phyloP scores from a whole-genome alignment of 805 yeast species.

The Candida awuae region DNA sequence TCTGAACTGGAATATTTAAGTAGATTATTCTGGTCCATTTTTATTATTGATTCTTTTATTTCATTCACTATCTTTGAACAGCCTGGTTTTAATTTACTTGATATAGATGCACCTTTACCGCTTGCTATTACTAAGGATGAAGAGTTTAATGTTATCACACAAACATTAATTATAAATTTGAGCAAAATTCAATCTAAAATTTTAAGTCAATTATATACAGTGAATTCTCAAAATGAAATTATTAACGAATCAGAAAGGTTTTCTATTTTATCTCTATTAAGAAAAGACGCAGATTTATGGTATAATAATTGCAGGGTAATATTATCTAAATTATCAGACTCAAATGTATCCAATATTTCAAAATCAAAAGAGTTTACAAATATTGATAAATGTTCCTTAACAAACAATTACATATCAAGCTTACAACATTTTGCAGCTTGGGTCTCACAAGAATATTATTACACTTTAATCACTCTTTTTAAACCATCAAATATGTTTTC shows the following conservation, averaged over 20 bases:
- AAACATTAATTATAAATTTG: conserved; percentile 33
- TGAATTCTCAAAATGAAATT: conserved; percentile 16
- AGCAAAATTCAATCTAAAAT: conserved; percentile 42
- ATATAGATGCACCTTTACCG: conserved; percentile 25
- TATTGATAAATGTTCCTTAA: conserved; percentile 4
- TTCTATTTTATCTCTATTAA: conserved; percentile 26
- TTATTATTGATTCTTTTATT: conserved; percentile 23
- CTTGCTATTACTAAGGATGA: conserved; percentile 34
- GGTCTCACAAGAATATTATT: conserved; percentile 37
- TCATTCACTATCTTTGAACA: conserved; percentile 24
- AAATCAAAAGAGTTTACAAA: background rate
- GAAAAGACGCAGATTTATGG: conserved; percentile 34
- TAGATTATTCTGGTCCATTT: conserved; percentile 29
- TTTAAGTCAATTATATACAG: conserved; percentile 15
- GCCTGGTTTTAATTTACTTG: conserved; percentile 23
- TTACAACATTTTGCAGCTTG: conserved; percentile 30
- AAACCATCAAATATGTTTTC: conserved; percentile 45
- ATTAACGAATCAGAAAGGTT: conserved; percentile 31
- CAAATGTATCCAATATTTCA: background rate
- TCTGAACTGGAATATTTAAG: conserved; percentile 36
- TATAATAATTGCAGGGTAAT: conserved; percentile 20
- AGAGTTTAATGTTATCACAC: conserved; percentile 31
- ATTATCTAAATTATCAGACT: conserved; percentile 16
- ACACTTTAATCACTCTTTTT: conserved; percentile 38
- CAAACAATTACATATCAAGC: too few relatives aligned